Evolutionary conservation across 1,284 basidiomycete species (phyloP).

Genomic region (Sphagnurus paluster): DNA sequence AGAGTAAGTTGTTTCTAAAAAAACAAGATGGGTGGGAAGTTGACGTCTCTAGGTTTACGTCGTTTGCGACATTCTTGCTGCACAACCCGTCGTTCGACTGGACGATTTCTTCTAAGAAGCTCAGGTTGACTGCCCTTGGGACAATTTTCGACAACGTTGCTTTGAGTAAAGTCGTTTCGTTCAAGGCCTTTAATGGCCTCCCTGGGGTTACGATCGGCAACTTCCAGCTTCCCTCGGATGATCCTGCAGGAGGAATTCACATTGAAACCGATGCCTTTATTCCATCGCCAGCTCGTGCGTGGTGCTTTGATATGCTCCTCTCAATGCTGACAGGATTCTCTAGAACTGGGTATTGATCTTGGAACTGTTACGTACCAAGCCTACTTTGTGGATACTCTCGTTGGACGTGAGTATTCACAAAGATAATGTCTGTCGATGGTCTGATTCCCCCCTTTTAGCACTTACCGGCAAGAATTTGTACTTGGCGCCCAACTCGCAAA

Average conservation of each 20-base stretch:
- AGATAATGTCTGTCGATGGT: background rate
- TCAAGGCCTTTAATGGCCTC: constrained; percentile 73
- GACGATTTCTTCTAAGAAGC: constrained; percentile 64
- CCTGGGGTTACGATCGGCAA: constrained; percentile 71
- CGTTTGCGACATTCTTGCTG: constrained; percentile 66
- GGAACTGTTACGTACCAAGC: constrained; percentile 69
- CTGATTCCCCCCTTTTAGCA: constrained; percentile 33
- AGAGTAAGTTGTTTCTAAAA: constrained; percentile 33
- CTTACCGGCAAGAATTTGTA: constrained; percentile 51
- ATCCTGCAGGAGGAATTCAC: constrained; percentile 68
- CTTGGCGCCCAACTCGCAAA: constrained; percentile 52
- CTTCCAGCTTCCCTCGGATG: constrained; percentile 66
- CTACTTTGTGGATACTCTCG: constrained; percentile 51
- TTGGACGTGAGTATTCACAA: constrained; percentile 51
- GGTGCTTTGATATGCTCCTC: background rate
- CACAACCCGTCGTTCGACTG: constrained; percentile 70
- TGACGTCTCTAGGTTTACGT: constrained; percentile 51
- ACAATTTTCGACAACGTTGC: constrained; percentile 70
- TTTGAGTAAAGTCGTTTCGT: constrained; percentile 62
- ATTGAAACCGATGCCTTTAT: constrained; percentile 69
- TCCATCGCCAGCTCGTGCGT: constrained; percentile 66
- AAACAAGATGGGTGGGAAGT: background rate
- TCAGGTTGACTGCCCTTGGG: constrained; percentile 66
- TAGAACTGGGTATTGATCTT: constrained; percentile 73
- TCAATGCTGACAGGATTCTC: constrained; percentile 13